These are phyloP conservation scores for Xylaria digitata DNA, from an alignment of 2,329 filamentous ascomycete species.

Conservation along the genomic window DNA sequence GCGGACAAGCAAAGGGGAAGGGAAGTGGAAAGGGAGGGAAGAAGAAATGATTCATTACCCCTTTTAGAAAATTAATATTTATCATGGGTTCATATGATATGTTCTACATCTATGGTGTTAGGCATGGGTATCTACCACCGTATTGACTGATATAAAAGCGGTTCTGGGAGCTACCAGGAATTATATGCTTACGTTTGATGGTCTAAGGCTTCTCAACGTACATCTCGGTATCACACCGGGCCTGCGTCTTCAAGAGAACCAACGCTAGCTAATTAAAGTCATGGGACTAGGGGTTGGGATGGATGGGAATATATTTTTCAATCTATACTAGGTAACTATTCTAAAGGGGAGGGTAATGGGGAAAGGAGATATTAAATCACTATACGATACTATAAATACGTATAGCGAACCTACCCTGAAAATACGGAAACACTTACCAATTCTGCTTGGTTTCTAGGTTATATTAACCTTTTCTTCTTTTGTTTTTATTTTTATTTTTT, in stretches of 20 bases:
- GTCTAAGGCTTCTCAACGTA: not conserved
- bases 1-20: slow-evolving; percentile 48
- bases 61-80: not conserved
- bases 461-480: not conserved
- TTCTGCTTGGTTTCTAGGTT: not conserved
- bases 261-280: too few relatives aligned
- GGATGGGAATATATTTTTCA: not conserved
- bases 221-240: not conserved
- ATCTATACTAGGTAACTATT: not conserved
- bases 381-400: not conserved
- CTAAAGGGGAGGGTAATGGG: not conserved
- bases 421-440: not conserved
- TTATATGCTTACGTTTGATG: not conserved
- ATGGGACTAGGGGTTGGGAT: not conserved
- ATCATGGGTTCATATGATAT: not conserved
- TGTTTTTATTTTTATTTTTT: not conserved
- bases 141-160: not conserved
- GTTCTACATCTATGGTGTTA: not conserved
- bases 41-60: slow-evolving; percentile 50
- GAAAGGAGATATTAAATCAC: slow-evolving; percentile 1
- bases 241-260: not conserved
- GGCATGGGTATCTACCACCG: too few relatives aligned
- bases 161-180: not conserved
- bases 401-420: not conserved
- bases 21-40: slow-evolving; percentile 54